A percentile compares a stretch with the other conserved stretches of the same genome.
phyloP scores from a whole-genome alignment of 768 basidiomycete species.

The Trametopsis cervina region DNA sequence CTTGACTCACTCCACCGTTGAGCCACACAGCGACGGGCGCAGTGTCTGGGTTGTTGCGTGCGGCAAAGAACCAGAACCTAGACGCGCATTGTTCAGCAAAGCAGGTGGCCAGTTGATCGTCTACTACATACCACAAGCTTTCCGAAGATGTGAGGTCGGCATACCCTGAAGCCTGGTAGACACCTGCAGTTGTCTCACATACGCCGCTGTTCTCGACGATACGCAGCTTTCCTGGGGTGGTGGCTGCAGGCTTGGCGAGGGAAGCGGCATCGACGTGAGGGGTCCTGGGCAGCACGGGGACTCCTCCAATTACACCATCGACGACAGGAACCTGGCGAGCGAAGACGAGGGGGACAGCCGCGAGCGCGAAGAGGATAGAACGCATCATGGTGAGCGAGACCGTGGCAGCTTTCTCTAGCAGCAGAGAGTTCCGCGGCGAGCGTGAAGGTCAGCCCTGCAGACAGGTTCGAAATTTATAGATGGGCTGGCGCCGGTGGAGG shows the following conservation, averaged over 20 bases:
- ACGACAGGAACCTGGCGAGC: slow-evolving; percentile 41
- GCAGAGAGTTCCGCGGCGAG: background rate
- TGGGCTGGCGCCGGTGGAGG: background rate
- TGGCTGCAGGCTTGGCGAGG: slow-evolving; percentile 12
- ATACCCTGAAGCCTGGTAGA: slow-evolving; percentile 58
- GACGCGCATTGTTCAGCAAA: background rate
- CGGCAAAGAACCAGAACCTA: slow-evolving; percentile 68
- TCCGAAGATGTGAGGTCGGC: slow-evolving; percentile 49
- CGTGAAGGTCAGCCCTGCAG: background rate
- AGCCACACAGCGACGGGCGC: slow-evolving; percentile 65
- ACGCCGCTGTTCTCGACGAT: slow-evolving; percentile 55
- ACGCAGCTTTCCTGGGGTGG: slow-evolving; percentile 42
- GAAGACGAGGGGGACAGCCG: slow-evolving; percentile 13
- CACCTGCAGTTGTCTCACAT: slow-evolving; percentile 59
- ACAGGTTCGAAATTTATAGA: background rate
- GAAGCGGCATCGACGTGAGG: background rate
- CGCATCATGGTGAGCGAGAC: background rate
- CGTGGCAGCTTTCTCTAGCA: background rate
- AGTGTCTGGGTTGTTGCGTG: slow-evolving; percentile 51
- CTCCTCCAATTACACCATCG: slow-evolving; percentile 45
- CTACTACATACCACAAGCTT: slow-evolving; percentile 49
- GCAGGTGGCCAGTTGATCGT: background rate
- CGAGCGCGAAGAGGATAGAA: slow-evolving; percentile 2
- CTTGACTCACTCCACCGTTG: slow-evolving; percentile 40
- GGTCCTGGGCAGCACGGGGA: slow-evolving; percentile 17